Evolutionary conservation across 1,284 basidiomycete genomes (phyloP), one percentile per base, ranked within the genome.

Genomic region (Macrocystidia cucumis): DNA sequence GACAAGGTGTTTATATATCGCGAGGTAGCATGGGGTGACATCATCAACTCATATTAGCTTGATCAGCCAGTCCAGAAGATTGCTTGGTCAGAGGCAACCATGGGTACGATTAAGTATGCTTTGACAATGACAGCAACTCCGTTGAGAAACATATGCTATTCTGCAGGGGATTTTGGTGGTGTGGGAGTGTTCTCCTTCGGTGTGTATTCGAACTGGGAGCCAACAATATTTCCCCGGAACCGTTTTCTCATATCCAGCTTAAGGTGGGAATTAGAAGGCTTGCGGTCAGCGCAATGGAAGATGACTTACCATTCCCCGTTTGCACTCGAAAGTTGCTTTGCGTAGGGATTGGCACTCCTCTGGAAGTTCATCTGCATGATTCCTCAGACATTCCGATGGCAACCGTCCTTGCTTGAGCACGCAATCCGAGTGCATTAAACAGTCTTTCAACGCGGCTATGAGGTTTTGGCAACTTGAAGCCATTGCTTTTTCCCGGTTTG

Each of bases 221-320:
- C 77, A 27, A 73, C 65, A 38, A 71, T 76, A 44, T 86, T 88
- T 13, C 86, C 86, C 48, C 86, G 62, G 47, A 89, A 86, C 9
- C 85, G 65, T 56, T 85, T 88, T 42, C 86, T 69, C 85, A 89
- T 89, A 50, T 88, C 84, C 43, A 88, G 59, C 84, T 89, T 36
- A 28, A n/a, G 22, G 2, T 27, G 29, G n/a, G 3, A 35, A 37
- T 22, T 6, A 32, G 12, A 28, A 23, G 38, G 29, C 26, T 18
- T n/a, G 4, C 16, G 23, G 17, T 20, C 9, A 27, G 27, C 30
- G 14, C 18, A 24, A 17, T n/a, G 32, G n/a, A 34, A 25, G 5
- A 20, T n/a, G 17, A 66, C 81, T 41, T 39, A 90, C 88, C 83
- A 91, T 84, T 25, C 83, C 84, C 41, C 87, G 70, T 57, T 91